phyloP scores from a whole-genome alignment of 2,329 filamentous ascomycete species.

The Aspergillus fijiensis region DNA sequence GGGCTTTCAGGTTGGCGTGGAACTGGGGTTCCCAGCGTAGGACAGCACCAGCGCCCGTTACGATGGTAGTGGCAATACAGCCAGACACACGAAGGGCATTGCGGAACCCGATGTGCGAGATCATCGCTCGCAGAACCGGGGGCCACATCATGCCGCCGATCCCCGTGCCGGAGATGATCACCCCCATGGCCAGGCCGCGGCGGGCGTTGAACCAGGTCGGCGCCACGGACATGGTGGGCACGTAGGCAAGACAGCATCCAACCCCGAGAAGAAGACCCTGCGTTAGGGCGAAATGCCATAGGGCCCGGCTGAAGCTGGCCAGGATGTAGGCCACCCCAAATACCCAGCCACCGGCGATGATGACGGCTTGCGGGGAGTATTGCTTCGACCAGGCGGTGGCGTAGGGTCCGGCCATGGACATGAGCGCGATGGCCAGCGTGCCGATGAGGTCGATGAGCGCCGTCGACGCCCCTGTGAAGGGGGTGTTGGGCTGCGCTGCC shows the following conservation, averaged over 20 bases:
- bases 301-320: slow-evolving; percentile 33
- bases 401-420: slow-evolving; percentile 40
- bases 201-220: slow-evolving; percentile 41
- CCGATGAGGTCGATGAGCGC: slow-evolving; percentile 43
- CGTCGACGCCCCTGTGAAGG: slow-evolving; percentile 37
- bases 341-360: slow-evolving; percentile 34
- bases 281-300: slow-evolving; percentile 37
- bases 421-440: slow-evolving; percentile 37
- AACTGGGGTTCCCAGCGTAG: slow-evolving; percentile 34
- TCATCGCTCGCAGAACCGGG: slow-evolving; percentile 33
- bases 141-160: slow-evolving; percentile 44
- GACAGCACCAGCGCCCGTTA: slow-evolving; percentile 26
- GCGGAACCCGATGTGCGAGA: slow-evolving; percentile 38
- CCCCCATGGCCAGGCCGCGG: slow-evolving; percentile 42
- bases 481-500: slow-evolving; percentile 24
- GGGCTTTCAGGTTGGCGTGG: slow-evolving; percentile 18
- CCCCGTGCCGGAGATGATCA: slow-evolving; percentile 41
- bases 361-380: slow-evolving; percentile 34
- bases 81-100: slow-evolving; percentile 39
- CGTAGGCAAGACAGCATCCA: slow-evolving; percentile 41
- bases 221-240: slow-evolving; percentile 40
- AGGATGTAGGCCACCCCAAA: slow-evolving; percentile 36
- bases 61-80: slow-evolving; percentile 30
- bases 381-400: slow-evolving; percentile 37
- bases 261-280: slow-evolving; percentile 43